phyloP scores from a whole-genome alignment of 2,329 filamentous ascomycete genomes.

The Cadophora malorum region DNA sequence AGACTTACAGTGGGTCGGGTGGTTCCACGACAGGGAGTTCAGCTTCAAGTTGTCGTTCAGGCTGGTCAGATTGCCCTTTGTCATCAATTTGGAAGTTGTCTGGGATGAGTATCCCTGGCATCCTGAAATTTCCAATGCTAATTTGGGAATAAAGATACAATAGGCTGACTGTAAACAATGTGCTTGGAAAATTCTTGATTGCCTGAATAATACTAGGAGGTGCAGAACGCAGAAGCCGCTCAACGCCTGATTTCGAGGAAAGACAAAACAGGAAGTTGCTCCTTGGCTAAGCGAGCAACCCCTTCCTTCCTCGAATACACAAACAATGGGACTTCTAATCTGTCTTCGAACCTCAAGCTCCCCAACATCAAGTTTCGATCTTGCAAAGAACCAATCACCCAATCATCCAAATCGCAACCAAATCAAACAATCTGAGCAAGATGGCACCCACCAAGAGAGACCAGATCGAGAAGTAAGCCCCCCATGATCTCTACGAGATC shows the following conservation, averaged over 20 bases:
- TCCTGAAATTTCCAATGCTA: neutral
- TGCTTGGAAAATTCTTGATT: neutral
- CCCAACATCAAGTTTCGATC: neutral
- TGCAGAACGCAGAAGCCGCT: neutral
- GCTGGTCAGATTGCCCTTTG: neutral
- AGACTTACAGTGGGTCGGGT: neutral
- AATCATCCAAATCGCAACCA: neutral
- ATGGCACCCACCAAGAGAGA: constrained; percentile 4
- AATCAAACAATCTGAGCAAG: neutral
- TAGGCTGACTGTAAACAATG: neutral
- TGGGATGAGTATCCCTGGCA: neutral
- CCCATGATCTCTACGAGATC: neutral
- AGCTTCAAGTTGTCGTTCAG: neutral
- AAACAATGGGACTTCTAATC: neutral
- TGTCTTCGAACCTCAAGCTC: neutral
- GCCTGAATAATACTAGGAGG: neutral
- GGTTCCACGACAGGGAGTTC: neutral
- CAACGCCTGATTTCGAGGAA: neutral
- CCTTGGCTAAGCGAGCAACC: neutral
- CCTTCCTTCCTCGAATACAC: neutral
- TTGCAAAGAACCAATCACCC: neutral
- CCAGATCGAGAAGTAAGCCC: neutral
- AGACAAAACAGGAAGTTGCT: neutral
- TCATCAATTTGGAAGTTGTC: neutral
- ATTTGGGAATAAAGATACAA: neutral